phyloP scores from a whole-genome alignment of 495 filamentous ascomycete species.

The Staphylotrichum longicolle region DNA sequence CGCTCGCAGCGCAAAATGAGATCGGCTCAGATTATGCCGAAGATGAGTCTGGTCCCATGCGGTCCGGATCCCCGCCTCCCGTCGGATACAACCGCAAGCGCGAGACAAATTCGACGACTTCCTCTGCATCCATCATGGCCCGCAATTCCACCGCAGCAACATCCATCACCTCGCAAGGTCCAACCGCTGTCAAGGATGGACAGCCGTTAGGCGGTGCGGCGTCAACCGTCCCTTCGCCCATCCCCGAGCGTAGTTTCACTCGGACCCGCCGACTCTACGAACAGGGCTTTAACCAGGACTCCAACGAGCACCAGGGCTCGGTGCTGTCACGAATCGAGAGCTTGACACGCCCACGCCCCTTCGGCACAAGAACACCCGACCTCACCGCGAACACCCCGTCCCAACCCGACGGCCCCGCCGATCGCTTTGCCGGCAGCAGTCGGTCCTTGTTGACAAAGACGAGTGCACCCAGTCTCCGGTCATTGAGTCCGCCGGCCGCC shows the following conservation, averaged over 20 bases:
- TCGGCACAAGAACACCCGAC: constrained; percentile 53
- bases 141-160: constrained; percentile 88
- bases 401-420: constrained; percentile 30
- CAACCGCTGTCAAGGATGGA: constrained; percentile 49
- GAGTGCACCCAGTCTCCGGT: constrained; percentile 50
- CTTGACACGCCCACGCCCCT: constrained; percentile 56
- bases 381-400: constrained; percentile 34
- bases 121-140: constrained; percentile 65
- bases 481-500: constrained; percentile 39
- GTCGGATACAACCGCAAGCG: constrained; percentile 68
- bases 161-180: constrained; percentile 75
- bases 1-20: constrained; percentile 41
- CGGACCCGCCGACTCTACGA: constrained; percentile 82
- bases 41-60: constrained; percentile 43
- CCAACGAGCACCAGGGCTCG: constrained; percentile 76
- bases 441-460: constrained; percentile 41
- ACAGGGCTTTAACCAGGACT: constrained; percentile 72
- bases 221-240: constrained; percentile 35
- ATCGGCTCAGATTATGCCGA: constrained; percentile 35
- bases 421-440: constrained; percentile 34
- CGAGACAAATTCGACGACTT: constrained; percentile 84
- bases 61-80: constrained; percentile 58
- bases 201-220: constrained; percentile 40
- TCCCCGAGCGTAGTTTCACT: constrained; percentile 52
- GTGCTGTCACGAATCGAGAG: constrained; percentile 76